Evolutionary conservation across 140 eudicot species (phyloP), one percentile per base, ranked within the genome.

Genomic region (Flaveria floridana): DNA sequence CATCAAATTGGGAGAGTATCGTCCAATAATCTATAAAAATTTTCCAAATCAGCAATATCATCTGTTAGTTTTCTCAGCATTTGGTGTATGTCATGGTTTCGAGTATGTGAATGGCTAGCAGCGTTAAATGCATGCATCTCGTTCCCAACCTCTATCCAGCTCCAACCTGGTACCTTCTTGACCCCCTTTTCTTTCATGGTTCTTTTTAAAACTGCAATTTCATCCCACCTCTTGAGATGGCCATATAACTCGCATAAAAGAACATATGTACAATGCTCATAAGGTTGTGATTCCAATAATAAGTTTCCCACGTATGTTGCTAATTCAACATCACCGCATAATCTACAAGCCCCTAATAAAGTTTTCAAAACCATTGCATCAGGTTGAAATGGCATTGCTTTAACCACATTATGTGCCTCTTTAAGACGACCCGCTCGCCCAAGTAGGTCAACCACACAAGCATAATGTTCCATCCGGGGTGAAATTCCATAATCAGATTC

Each of bases 291-390:
- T 84, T 88, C 86, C 30, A 94, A 76, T 77, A 94, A 70, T 39
- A 64, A 79, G 52, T 71, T 78, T 1, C 88, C 95, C 28, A 94
- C 90, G 65, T 82, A 78, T 58, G 61, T 80, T 6, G 99, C 99
- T 74, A 83, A 73, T 65, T 85, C 82, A 55, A 94, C 85, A 81
- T 90, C 99, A 58, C 97, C 95, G 48, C 97, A 88, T 39, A 77
- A 85, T 76, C 96, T 87, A 87, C 99, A 94, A 7, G 90, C 92
- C 77, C 97, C 97, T 50, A 94, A 70, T 7, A 88, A 76, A 26
- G 99, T 94, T 82, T 84, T 90, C 99, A 86, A 94, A 70, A 90
- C 91, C 97, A 90, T 90, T 70, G 84, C 96, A 85, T 90, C 82
- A 7, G 99, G 97, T 73, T 85, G 76, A 81, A 88, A 94, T 16